Evolutionary conservation across 1,284 basidiomycete species (phyloP).

Genomic region (Cryptococcus sp.): DNA sequence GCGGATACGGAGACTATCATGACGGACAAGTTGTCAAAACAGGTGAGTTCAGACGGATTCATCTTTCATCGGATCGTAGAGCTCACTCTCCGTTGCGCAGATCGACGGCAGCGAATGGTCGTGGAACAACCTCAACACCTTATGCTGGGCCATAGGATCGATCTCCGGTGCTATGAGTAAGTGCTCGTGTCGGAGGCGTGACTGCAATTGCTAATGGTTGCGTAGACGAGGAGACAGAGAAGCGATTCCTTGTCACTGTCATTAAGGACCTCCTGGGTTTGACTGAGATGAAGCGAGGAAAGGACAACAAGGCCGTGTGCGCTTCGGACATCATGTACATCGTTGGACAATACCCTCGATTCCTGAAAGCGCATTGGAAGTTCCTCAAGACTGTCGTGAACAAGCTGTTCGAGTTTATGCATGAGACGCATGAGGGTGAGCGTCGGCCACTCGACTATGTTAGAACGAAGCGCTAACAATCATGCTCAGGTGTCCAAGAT

Average conservation of each 20-base stretch:
- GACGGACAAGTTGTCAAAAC: constrained; percentile 94
- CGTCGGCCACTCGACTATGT: constrained; percentile 5
- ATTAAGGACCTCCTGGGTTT: constrained; percentile 97
- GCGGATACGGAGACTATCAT: constrained; percentile 95
- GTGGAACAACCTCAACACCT: constrained; percentile 98
- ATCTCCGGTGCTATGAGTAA: constrained; percentile 99
- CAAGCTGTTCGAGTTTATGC: constrained; percentile 99
- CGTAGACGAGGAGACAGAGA: constrained; percentile 94
- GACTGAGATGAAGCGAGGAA: constrained; percentile 97
- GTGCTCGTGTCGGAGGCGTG: constrained; percentile 42
- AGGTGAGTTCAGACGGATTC: constrained; percentile 55
- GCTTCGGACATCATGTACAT: constrained; percentile 99
- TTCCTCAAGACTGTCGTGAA: constrained; percentile 99
- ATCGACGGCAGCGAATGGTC: constrained; percentile 98
- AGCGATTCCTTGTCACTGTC: constrained; percentile 97
- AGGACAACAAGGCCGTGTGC: constrained; percentile 99
- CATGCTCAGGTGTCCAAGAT: constrained; percentile 85
- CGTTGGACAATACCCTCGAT: constrained; percentile 98
- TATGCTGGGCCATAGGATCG: constrained; percentile 99
- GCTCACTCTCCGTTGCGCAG: constrained; percentile 22
- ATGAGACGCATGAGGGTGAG: constrained; percentile 95
- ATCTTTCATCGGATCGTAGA: too few relatives aligned
- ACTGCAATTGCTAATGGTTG: neutral
- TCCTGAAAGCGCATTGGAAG: constrained; percentile 99
- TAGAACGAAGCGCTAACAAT: constrained; percentile 5